Evolutionary conservation across 2,329 filamentous ascomycete genomes (phyloP), one percentile per base, ranked within the genome.

Genomic region (Parascedosporium putredinis): DNA sequence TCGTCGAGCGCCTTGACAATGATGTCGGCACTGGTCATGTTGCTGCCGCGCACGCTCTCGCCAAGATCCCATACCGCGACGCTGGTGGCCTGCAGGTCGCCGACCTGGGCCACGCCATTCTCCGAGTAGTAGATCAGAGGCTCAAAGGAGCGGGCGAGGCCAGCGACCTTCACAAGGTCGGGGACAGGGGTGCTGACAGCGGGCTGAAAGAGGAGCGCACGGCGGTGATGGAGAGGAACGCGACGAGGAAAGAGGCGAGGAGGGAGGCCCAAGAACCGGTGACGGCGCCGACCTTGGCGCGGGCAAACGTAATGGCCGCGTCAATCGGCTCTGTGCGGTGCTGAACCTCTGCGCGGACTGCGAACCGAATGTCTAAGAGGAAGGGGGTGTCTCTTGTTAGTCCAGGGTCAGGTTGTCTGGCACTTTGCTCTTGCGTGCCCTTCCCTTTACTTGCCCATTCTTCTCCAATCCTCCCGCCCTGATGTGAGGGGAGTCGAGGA

Each of bases 71-170:
- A 95, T 23, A 97, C 89, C 1, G 91, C 91, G 27, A 95, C 84
- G 40, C 89, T 88, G 0, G 90, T 95, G 50, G 93, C 88, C 64
- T 95, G 89, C 45, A 97, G 71, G 55, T 94, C 88, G 51, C 84
- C 83, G 36, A 95, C 88, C 61, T 95, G 89, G 33, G 83, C 78
- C 40, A 89, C 83, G 7, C 89, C 89, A 61, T 90, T 86, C 60
- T 96, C 89, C 0, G 89, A 95, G 62, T 94, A 95, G 69, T 93
- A 93, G 54, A 97, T 94, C 42, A 96, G 76, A 5, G 91, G 91
- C 64, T 96, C 91, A 60, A 96, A 95, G 8, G 88, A 88, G 58
- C 88, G 88, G 45, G 90, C 90, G 55, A 97, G 79, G 47, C 85
- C 83, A 3, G 90, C 90, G 22, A 96, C 84, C 64, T 95, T 95